These are phyloP conservation scores for Metschnikowia cubensis DNA, from an alignment of 805 yeast genomes.

Conservation along the genomic window DNA sequence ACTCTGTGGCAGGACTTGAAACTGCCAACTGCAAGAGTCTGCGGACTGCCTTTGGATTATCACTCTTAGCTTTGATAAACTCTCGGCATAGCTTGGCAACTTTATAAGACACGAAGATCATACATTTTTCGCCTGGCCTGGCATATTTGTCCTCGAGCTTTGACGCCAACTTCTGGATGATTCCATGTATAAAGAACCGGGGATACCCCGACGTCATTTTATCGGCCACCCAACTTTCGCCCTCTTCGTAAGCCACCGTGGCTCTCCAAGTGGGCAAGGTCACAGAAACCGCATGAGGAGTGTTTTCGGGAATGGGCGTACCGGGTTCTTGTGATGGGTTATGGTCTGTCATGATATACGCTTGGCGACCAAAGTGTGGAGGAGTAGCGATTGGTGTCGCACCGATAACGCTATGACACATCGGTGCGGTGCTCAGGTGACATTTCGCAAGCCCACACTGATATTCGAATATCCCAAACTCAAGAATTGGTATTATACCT, in stretches of 20 bases:
- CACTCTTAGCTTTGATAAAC: slow-evolving; percentile 50
- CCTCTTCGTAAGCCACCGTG: slow-evolving; percentile 88
- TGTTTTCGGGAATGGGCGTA: slow-evolving; percentile 81
- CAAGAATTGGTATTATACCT: background rate
- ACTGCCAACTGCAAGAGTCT: slow-evolving; percentile 73
- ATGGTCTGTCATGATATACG: slow-evolving; percentile 8
- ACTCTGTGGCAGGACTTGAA: slow-evolving; percentile 56
- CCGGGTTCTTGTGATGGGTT: slow-evolving; percentile 55
- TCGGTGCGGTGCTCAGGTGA: slow-evolving; percentile 7
- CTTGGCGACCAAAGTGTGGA: background rate
- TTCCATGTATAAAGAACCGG: slow-evolving; percentile 66
- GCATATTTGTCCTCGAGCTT: slow-evolving; percentile 68
- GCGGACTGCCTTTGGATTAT: slow-evolving; percentile 24
- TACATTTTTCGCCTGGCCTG: slow-evolving; percentile 67
- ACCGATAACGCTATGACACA: slow-evolving; percentile 10
- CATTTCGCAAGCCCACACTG: slow-evolving; percentile 1
- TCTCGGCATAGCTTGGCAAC: slow-evolving; percentile 85
- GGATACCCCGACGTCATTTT: slow-evolving; percentile 89
- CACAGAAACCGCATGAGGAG: slow-evolving; percentile 91
- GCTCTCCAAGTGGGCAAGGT: slow-evolving; percentile 95
- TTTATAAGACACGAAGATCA: slow-evolving; percentile 72
- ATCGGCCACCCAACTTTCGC: slow-evolving; percentile 71
- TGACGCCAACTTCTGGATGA: slow-evolving; percentile 52
- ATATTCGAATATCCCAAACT: background rate
- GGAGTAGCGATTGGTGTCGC: background rate